Evolutionary conservation across 305 asterid genomes (phyloP), one percentile per base, ranked within the genome.

Genomic region (Fraxinus angustifolia): DNA sequence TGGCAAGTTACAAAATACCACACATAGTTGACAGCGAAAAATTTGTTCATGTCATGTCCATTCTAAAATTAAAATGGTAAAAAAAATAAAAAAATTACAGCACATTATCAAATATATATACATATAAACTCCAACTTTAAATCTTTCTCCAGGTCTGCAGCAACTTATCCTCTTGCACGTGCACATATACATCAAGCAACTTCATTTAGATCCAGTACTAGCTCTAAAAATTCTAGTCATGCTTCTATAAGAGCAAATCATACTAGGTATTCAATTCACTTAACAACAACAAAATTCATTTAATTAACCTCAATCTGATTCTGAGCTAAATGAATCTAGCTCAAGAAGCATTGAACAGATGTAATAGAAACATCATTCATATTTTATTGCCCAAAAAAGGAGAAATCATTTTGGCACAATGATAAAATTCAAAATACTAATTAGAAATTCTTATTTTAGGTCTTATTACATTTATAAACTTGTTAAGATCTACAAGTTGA

Each of bases 111-210:
- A 48, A 48, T 48, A 48, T 16, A 16, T 50, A 16, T 16, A 4
- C 21, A n/a, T 16, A 16, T 4, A 50, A 16, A 16, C 21, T 50
- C 60, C 62, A 50, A 50, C 21, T 50, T 48, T 10, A 42, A 10
- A 42, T 48, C 58, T 48, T 48, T 48, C 58, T 50, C 62, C 21
- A 4, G 8, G 62, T 16, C 8, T 50, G 62, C 21, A 11, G 79
- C 19, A 79, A 60, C 80, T 34, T 70, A 78, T 50, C 35, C 62
- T 67, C 73, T 67, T 67, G 60, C 56, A 72, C 38, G 48, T 48
- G 79, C 48, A 8, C 34, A 76, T 71, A 65, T 26, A 62, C n/a
- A 67, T 10, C 73, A 67, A 28, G n/a, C 36, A 67, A 68, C 74
- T 68, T 68, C 40, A 68, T 68, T 68, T 30, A 28, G 40, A 62